Conservation (phyloP, 768 basidiomycete genomes). For the Rhizopogon vesiculosus region DNA sequence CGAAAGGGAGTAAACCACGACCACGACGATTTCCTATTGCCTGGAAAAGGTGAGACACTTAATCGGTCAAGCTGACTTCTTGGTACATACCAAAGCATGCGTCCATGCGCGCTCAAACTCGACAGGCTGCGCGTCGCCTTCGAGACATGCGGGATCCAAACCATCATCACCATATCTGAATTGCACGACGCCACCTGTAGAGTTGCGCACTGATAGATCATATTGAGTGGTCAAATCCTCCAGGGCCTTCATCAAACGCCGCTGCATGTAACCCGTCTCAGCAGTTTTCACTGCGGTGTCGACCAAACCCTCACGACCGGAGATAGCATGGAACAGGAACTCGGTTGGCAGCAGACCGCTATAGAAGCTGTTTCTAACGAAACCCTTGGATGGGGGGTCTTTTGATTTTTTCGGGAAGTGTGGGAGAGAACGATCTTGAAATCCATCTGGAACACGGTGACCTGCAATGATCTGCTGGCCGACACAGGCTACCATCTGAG, state of each 20-base stretch:
- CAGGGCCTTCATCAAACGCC: slow-evolving; percentile 97
- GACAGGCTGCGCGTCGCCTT: slow-evolving; percentile 92
- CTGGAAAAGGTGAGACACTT: slow-evolving; percentile 31
- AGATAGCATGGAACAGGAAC: slow-evolving; percentile 98
- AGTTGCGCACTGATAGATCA: slow-evolving; percentile 93
- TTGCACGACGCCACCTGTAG: slow-evolving; percentile 92
- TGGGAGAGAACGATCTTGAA: slow-evolving; percentile 98
- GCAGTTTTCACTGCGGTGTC: slow-evolving; percentile 99
- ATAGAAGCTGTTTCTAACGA: slow-evolving; percentile 97
- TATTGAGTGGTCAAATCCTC: slow-evolving; percentile 97
- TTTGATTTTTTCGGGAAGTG: slow-evolving; percentile 97
- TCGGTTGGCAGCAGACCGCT: slow-evolving; percentile 89
- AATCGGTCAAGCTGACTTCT: neutral
- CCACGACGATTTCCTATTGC: slow-evolving; percentile 56
- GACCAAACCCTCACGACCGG: slow-evolving; percentile 96
- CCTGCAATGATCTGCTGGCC: slow-evolving; percentile 99
- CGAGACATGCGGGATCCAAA: slow-evolving; percentile 92
- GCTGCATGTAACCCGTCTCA: slow-evolving; percentile 99
- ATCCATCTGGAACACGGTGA: slow-evolving; percentile 96
- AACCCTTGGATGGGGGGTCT: slow-evolving; percentile 95
- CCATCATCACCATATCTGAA: slow-evolving; percentile 97
- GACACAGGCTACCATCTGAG: slow-evolving; percentile 99
- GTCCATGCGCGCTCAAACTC: slow-evolving; percentile 85
- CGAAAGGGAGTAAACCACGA: slow-evolving; percentile 76
- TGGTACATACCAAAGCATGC: slow-evolving; percentile 64